Base-by-base conservation (phyloP, 805 yeast species). In the Sugiyamaella mastotermitis region DNA sequence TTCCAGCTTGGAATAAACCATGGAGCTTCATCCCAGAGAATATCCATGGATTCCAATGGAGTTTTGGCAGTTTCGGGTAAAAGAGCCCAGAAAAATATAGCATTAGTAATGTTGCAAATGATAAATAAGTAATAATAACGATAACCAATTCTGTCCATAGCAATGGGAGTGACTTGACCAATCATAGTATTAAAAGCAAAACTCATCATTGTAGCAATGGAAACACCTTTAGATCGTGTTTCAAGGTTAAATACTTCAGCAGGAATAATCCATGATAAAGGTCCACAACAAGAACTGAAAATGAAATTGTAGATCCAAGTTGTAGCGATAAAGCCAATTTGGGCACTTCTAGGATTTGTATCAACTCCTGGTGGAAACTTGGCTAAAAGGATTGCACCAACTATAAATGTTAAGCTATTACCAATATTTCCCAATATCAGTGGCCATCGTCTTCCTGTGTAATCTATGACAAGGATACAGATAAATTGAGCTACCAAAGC, bases 211-310 rank as follows among this genome's bases (percentile, higher is more conserved):
- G 63, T 57, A 78, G 75, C 74, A 38, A 74, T 68, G 11, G 83
- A 72, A 77, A 76, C 75, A 49, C 83, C 83, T 36, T 71, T 60
- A 9, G 79, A 68, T 60, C 83, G 71, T 27, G 78, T 66, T 38
- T 70, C 67, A 46, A 72, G 58, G 26, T 72, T 72, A 53, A 72
- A 77, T 10, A 73, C 69, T 53, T 77, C 83, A 3, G 83, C 68
- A 1, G 83, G 83, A 42, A 74, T 57, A 23, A 76, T 80, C 83
- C 83, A 78, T 1, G 83, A 76, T 50, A 76, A 65, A 46, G 59
- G 59, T 11, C 58, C 59, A 33, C 52, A 43, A 28, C 50, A 45
- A 25, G 41, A 46, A 15, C 47, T 36, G 46, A 55, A 55, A 19
- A 49, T 47, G 29, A 55, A 52, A 41, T 53, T 51, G 37, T 46